A percentile compares a stretch with the other conserved stretches of the same genome.
Conservation (phyloP, 2,329 filamentous ascomycete species). For the Scedosporium apiospermum region DNA sequence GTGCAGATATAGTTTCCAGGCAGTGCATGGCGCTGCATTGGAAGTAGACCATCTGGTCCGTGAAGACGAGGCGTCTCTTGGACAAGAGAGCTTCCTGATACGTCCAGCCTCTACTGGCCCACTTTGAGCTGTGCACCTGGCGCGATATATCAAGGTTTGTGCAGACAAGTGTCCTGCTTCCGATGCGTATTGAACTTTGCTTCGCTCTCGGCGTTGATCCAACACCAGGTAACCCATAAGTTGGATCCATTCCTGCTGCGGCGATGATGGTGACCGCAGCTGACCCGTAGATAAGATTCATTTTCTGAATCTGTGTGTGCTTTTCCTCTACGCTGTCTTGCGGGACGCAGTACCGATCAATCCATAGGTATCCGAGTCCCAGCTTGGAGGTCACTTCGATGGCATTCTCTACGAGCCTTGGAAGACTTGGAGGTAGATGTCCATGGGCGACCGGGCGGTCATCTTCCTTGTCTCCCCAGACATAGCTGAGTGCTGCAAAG, state of each 20-base stretch:
- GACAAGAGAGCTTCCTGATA: conserved; percentile 28
- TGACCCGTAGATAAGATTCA: conserved; percentile 27
- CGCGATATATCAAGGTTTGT: conserved; percentile 13
- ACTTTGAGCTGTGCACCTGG: conserved; percentile 10
- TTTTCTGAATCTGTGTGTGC: conserved; percentile 21
- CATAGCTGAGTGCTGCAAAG: conserved; percentile 25
- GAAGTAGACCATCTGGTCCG: conserved; percentile 29
- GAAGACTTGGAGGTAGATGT: no score
- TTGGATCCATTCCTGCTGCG: conserved; percentile 22
- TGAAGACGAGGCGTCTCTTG: conserved; percentile 26
- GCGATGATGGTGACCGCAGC: conserved; percentile 28
- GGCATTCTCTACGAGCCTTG: no score
- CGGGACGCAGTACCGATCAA: conserved; percentile 26
- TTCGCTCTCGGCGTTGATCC: conserved; percentile 16
- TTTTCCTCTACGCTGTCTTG: conserved; percentile 15
- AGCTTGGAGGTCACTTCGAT: conserved; percentile 18
- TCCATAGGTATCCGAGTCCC: conserved; percentile 26
- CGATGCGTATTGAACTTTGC: conserved; percentile 9
- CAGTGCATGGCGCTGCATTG: conserved; percentile 28
- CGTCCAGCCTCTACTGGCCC: conserved; percentile 28
- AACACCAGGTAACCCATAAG: conserved; percentile 24
- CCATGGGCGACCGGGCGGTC: no score
- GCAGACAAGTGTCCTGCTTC: no score
- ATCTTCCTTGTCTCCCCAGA: conserved; percentile 21
- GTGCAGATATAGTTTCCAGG: conserved; percentile 17